Conservation (phyloP, 2,329 filamentous ascomycete genomes). For the Colletotrichum simmondsii region DNA sequence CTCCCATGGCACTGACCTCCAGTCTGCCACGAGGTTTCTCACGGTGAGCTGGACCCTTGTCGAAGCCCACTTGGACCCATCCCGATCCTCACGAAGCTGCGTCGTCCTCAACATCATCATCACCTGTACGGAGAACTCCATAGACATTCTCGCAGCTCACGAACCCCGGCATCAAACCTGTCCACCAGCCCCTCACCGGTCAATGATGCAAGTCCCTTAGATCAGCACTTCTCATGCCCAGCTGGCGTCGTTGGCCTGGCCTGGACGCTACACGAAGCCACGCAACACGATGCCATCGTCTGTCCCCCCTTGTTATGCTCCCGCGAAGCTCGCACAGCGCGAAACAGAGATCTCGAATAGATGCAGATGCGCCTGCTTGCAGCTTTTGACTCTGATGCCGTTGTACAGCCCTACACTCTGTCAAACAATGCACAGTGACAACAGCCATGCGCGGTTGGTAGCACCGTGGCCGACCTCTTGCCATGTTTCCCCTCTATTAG, state of each 20-base stretch:
- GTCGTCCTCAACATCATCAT: constrained; percentile 1
- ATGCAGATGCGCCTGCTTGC: constrained; percentile 38
- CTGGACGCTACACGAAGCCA: constrained; percentile 9
- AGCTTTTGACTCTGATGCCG: constrained; percentile 31
- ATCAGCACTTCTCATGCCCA: constrained; percentile 1
- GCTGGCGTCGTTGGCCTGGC: background rate
- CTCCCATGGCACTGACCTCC: background rate
- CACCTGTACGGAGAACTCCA: background rate
- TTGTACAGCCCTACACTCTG: constrained; percentile 28
- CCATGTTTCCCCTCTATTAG: background rate
- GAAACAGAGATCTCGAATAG: constrained; percentile 40
- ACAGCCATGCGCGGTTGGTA: constrained; percentile 27
- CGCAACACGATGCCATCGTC: background rate
- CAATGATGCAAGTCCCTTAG: background rate
- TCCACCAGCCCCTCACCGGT: background rate
- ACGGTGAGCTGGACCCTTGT: constrained; percentile 7
- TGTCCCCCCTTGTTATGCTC: background rate
- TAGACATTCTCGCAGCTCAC: constrained; percentile 5
- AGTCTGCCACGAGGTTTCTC: constrained; percentile 20
- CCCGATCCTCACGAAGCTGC: constrained; percentile 9
- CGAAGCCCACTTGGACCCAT: background rate
- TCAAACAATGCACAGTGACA: constrained; percentile 30
- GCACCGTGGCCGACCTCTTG: background rate
- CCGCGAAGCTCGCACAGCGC: constrained; percentile 12
- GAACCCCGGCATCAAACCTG: background rate